phyloP scores from a whole-genome alignment of 805 yeast species.

The Sugiyamaella lignohabitans region DNA sequence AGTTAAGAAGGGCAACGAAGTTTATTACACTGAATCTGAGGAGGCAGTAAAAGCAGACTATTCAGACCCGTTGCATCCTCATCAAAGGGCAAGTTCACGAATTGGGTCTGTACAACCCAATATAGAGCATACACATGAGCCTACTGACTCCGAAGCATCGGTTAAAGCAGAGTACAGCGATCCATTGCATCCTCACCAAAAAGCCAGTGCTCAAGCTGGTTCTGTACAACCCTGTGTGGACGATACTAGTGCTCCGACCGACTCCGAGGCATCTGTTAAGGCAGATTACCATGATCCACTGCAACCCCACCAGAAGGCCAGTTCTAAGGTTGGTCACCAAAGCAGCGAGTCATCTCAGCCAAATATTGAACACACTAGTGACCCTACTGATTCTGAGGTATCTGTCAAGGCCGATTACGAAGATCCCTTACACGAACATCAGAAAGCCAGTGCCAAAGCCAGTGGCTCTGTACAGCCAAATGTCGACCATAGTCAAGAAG shows the following conservation, averaged over 20 bases:
- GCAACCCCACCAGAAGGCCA: background rate
- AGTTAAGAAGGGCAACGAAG: too few species aligned
- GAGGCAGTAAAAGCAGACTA: constrained; percentile 13
- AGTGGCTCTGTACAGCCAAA: too few species aligned
- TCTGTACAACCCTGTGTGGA: background rate
- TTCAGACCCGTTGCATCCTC: background rate
- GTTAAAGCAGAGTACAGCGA: constrained; percentile 14
- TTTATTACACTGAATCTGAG: too few species aligned
- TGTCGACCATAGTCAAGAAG: too few species aligned
- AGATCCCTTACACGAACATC: too few species aligned
- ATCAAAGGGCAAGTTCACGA: background rate
- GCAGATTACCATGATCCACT: constrained; percentile 8
- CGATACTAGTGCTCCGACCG: constrained; percentile 8
- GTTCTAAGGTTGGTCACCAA: background rate
- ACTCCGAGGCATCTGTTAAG: constrained; percentile 15
- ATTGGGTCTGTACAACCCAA: background rate
- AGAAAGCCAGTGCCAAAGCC: too few species aligned
- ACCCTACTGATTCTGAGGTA: too few species aligned
- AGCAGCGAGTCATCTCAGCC: too few species aligned
- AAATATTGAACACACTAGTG: too few species aligned
- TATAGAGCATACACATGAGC: background rate
- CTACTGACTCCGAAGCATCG: constrained; percentile 16
- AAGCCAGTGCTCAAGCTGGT: background rate
- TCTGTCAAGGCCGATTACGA: too few species aligned
- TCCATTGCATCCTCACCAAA: background rate